Conservation (phyloP, 768 basidiomycete genomes). For the Zangia roseola region DNA sequence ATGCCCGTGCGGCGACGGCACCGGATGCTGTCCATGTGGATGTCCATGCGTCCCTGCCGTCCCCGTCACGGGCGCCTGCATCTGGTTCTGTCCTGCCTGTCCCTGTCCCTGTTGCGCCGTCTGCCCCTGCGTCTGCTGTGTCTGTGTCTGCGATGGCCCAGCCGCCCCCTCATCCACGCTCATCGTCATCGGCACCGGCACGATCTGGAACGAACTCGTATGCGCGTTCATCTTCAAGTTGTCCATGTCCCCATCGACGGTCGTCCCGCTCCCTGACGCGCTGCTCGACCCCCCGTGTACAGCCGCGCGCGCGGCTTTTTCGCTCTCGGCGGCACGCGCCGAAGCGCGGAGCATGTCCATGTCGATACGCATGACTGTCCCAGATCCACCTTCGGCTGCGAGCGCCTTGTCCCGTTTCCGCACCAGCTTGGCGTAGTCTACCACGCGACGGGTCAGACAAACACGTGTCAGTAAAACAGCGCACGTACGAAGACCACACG, state of each 20-base stretch:
- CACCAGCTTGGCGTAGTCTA: slow-evolving; percentile 83
- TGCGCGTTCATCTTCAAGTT: slow-evolving; percentile 44
- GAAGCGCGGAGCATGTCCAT: slow-evolving; percentile 76
- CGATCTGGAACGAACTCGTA: slow-evolving; percentile 61
- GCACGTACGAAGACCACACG: slow-evolving; percentile 74
- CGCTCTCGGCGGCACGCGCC: slow-evolving; percentile 53
- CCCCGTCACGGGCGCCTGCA: not conserved
- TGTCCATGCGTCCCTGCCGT: slow-evolving; percentile 17
- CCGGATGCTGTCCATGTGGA: slow-evolving; percentile 7
- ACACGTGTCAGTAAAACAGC: no score
- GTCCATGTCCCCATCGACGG: slow-evolving; percentile 17
- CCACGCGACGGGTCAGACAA: not conserved
- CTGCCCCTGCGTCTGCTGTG: slow-evolving; percentile 4
- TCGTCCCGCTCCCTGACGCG: slow-evolving; percentile 4
- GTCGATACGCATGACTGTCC: slow-evolving; percentile 53
- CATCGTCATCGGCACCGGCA: slow-evolving; percentile 22
- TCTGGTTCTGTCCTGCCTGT: no score
- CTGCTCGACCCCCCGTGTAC: slow-evolving; percentile 26
- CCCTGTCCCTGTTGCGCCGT: slow-evolving; percentile 1
- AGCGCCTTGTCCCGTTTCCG: slow-evolving; percentile 71
- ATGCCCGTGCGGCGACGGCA: slow-evolving; percentile 1
- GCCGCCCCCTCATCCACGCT: slow-evolving; percentile 15
- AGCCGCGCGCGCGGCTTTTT: slow-evolving; percentile 30
- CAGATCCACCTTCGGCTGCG: slow-evolving; percentile 49
- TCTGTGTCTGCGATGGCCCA: not conserved